Conservation (phyloP, 352 stramenopile species). For the Phytophthora brassicae region DNA sequence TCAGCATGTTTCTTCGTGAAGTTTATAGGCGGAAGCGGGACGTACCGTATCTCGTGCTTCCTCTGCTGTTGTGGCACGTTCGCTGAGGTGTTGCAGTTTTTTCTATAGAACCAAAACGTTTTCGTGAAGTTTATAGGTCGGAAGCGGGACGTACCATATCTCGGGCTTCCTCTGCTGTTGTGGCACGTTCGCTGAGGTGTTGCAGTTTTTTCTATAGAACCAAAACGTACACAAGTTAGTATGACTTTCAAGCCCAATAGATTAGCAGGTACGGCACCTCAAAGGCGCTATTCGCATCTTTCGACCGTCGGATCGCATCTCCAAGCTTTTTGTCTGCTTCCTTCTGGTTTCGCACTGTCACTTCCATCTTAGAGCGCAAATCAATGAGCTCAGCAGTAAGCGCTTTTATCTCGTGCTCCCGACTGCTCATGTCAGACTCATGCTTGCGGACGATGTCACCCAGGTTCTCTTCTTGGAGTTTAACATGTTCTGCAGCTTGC, state of each 20-base stretch:
- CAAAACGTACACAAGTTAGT: no score
- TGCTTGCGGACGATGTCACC: constrained; percentile 36
- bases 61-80: constrained; percentile 52
- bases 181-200: constrained; percentile 45
- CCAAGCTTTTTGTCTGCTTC: constrained; percentile 54
- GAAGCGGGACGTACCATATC: constrained; percentile 42
- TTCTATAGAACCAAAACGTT: constrained; percentile 28
- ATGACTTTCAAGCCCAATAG: background rate
- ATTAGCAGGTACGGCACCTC: constrained; percentile 31
- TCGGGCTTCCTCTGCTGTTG: constrained; percentile 56
- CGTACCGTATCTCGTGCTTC: constrained; percentile 60
- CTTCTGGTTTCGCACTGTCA: constrained; percentile 45
- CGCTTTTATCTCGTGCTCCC: constrained; percentile 55
- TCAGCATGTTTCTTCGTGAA: background rate
- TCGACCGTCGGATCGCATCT: constrained; percentile 38
- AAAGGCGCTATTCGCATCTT: constrained; percentile 46
- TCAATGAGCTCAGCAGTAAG: constrained; percentile 52
- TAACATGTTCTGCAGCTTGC: constrained; percentile 53
- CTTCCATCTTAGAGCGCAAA: constrained; percentile 56
- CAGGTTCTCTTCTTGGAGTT: constrained; percentile 45
- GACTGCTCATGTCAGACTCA: constrained; percentile 41
- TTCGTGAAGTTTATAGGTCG: background rate
- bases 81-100: constrained; percentile 48
- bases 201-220: constrained; percentile 59
- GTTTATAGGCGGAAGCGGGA: background rate